Conservation (phyloP, 345 rosid genomes). For the Arabidopsis suecica region DNA sequence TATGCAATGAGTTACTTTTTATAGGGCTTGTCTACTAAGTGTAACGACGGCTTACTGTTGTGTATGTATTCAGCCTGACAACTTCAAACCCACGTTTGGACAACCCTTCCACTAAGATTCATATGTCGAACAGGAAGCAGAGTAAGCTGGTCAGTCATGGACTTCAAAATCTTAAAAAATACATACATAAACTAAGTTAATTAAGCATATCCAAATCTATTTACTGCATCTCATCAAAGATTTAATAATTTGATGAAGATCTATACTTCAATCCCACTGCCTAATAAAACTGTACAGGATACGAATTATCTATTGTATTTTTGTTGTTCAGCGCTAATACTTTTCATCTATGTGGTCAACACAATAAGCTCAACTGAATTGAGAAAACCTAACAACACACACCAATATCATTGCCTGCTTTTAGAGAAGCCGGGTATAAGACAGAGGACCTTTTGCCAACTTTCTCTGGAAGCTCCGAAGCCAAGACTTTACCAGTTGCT, state of each 20-base stretch:
- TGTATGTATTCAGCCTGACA: conserved; percentile 85
- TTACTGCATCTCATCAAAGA: background rate
- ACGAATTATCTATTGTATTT: background rate
- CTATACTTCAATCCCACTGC: background rate
- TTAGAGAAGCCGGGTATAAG: conserved; percentile 92
- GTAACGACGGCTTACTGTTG: conserved; percentile 69
- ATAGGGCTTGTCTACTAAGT: background rate
- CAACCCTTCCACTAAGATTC: conserved; percentile 79
- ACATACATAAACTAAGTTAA: background rate
- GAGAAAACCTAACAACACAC: conserved; percentile 30
- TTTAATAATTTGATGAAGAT: background rate
- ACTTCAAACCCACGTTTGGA: conserved; percentile 91
- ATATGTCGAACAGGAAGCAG: conserved; percentile 34
- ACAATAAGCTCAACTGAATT: conserved; percentile 10
- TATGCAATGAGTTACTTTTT: background rate
- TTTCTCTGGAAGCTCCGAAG: conserved; percentile 86
- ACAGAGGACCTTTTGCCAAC: conserved; percentile 68
- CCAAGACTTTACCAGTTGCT: conserved; percentile 93
- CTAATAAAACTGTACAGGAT: conserved; percentile 4
- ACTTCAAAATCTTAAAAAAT: background rate
- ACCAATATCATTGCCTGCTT: conserved; percentile 94
- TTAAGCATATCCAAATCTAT: background rate
- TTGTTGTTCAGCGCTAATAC: background rate
- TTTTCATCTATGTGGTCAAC: background rate
- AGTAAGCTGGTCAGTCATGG: conserved; percentile 27